A percentile compares a stretch with the other conserved stretches of the same genome.
phyloP scores from a whole-genome alignment of 495 filamentous ascomycete genomes.

The Penicillium lagena region DNA sequence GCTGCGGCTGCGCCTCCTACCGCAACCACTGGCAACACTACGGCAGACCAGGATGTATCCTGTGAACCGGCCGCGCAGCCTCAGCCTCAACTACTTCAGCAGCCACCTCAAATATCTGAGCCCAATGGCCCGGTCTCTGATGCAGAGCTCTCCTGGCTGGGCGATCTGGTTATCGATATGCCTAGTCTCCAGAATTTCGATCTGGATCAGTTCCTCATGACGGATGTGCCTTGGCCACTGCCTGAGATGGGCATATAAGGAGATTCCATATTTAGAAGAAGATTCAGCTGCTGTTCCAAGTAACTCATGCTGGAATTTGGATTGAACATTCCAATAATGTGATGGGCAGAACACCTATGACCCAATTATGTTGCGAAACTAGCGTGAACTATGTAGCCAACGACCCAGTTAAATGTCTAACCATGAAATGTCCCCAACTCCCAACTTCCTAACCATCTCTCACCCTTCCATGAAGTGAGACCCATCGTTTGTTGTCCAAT shows the following conservation, averaged over 20 bases:
- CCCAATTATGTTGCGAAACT: too few relatives aligned
- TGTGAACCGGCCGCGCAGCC: background rate
- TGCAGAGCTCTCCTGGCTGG: slow-evolving; percentile 35
- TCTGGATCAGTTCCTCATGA: slow-evolving; percentile 31
- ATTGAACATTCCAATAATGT: too few relatives aligned
- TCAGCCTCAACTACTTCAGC: background rate
- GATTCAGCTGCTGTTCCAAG: background rate
- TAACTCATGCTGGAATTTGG: too few relatives aligned
- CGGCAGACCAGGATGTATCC: background rate
- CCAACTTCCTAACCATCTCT: too few relatives aligned
- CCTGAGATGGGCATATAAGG: slow-evolving; percentile 25
- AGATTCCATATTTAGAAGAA: background rate
- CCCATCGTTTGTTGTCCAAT: too few relatives aligned
- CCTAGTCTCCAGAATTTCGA: slow-evolving; percentile 40
- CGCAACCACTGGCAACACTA: too few relatives aligned
- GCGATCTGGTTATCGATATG: slow-evolving; percentile 39
- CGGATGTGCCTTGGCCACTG: slow-evolving; percentile 24
- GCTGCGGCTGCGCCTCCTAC: slow-evolving; percentile 9
- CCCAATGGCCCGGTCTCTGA: slow-evolving; percentile 8
- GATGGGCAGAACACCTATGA: too few relatives aligned
- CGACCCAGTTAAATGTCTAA: too few relatives aligned
- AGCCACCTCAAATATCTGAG: slow-evolving; percentile 1
- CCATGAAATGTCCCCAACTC: too few relatives aligned
- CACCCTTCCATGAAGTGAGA: too few relatives aligned
- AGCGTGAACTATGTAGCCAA: too few relatives aligned